Evolutionary conservation across 768 basidiomycete genomes (phyloP).

Genomic region (Pholiota molesta): DNA sequence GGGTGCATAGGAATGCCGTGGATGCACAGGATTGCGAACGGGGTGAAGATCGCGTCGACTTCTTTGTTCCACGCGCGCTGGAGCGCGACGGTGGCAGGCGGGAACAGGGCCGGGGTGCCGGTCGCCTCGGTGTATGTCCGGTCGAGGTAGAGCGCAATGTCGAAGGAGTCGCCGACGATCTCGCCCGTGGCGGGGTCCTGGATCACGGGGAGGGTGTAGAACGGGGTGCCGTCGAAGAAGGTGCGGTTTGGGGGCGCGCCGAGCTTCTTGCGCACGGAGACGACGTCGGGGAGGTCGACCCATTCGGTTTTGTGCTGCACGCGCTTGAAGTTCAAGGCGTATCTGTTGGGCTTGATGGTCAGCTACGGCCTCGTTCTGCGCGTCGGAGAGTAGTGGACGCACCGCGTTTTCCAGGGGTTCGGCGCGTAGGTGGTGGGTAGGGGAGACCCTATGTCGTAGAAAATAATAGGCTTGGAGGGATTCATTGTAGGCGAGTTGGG

Average conservation of each 20-base stretch:
- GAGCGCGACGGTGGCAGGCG: conserved; percentile 31
- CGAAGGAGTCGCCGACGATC: conserved; percentile 37
- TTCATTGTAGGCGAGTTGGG: no score
- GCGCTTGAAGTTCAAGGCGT: conserved; percentile 21
- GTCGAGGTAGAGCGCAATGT: conserved; percentile 49
- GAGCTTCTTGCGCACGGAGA: conserved; percentile 24
- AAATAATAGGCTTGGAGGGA: background rate
- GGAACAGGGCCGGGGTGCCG: conserved; percentile 34
- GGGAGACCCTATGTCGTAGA: conserved; percentile 1
- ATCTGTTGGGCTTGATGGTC: conserved; percentile 3
- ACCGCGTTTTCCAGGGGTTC: conserved; percentile 5
- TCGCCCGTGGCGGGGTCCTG: conserved; percentile 39
- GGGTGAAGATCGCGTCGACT: background rate
- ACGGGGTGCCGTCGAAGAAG: conserved; percentile 27
- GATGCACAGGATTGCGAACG: background rate
- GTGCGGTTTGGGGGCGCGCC: conserved; percentile 31
- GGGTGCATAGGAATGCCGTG: background rate
- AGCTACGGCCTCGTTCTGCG: background rate
- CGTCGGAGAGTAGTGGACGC: background rate
- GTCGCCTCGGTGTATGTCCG: conserved; percentile 41
- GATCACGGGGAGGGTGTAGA: conserved; percentile 47
- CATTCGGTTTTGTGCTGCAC: conserved; percentile 41
- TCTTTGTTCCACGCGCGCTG: conserved; percentile 9
- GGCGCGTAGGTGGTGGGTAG: background rate
- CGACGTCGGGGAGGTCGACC: conserved; percentile 47